Conservation (phyloP, 495 filamentous ascomycete genomes). For the Thermothielavioides terrestris region DNA sequence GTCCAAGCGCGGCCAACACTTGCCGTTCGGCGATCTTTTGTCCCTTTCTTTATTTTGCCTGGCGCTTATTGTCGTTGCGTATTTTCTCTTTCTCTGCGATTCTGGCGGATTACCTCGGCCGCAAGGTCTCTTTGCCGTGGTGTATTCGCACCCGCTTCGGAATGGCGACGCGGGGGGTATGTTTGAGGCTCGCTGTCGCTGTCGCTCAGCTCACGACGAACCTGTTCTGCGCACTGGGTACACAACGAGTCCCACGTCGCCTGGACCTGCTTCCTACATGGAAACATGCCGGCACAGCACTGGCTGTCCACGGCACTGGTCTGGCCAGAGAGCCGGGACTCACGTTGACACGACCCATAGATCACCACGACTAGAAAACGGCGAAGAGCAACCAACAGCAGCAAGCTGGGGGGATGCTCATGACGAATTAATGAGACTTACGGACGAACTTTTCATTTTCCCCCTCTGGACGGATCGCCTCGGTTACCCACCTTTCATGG, state of each 20-base stretch:
- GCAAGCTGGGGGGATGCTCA: not conserved
- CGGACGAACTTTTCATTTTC: constrained; percentile 13
- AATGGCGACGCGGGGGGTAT: not conserved
- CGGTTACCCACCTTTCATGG: constrained; percentile 1
- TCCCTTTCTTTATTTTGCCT: not conserved
- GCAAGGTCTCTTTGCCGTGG: not conserved
- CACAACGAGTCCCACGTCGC: not conserved
- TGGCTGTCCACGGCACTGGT: constrained; percentile 12
- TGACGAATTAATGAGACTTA: constrained; percentile 22
- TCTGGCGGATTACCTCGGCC: not conserved
- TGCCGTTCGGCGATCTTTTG: not conserved
- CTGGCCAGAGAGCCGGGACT: constrained; percentile 11
- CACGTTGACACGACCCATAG: constrained; percentile 5
- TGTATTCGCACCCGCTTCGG: not conserved
- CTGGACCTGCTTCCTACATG: not conserved
- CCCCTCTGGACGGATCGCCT: not conserved
- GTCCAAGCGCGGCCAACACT: not conserved
- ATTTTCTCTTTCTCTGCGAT: constrained; percentile 2
- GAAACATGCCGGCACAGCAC: not conserved
- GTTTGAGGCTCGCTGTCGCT: not conserved
- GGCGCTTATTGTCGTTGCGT: not conserved
- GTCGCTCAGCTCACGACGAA: constrained; percentile 1
- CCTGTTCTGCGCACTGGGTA: not conserved
- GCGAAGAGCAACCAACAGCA: not conserved
- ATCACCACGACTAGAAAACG: not conserved